Evolutionary conservation across 805 yeast species (phyloP), one percentile per base, ranked within the genome.

Genomic region (Yamadazyma akitaensis): DNA sequence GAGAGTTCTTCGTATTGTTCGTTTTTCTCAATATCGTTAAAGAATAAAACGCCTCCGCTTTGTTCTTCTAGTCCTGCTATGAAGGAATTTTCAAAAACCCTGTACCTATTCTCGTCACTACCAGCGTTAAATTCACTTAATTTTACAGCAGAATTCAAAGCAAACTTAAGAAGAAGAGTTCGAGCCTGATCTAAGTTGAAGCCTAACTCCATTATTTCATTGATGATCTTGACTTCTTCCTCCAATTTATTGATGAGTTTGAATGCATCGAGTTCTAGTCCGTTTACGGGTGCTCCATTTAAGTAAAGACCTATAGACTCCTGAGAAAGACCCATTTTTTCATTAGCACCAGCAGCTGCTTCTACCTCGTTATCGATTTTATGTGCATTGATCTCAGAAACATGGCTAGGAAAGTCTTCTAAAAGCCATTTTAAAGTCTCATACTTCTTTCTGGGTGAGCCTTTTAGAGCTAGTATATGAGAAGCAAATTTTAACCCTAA

Each of bases 1-100:
- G 79, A 59, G 56, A 75, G 76, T 8, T 66, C 61, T 1, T 62
- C 56, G 58, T 87, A 90, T 28, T 68, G 72, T 0, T 60, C 55
- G 58, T 88, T 96, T 0, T 51, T 58, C 53, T 82, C 95, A 5
- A 92, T 67, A 61, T 94, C 86, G 58, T 92, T 94, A 57, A 92
- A 73, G 68, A 81, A 90, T 1, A 85, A 72, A 7, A 90, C 76
- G 0, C 74, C 76, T 5, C 69, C 68, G 24, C 56, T 55, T 8
- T 53, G 46, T 8, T 19, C 19, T 10, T 52, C 54, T 8, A 41
- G 38, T 0, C 48, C 46, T 0, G 59, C 49, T 13, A 40, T 44
- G 43, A 57, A 70, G 1, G 41, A 37, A 26, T 70, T 56, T 37
- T 61, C 56, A 51, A 58, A 68, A 2, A 70, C 41, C 33, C 55